Base-by-base conservation (phyloP, 1,139 yeast genomes). In the Hansenula lynferdii region DNA sequence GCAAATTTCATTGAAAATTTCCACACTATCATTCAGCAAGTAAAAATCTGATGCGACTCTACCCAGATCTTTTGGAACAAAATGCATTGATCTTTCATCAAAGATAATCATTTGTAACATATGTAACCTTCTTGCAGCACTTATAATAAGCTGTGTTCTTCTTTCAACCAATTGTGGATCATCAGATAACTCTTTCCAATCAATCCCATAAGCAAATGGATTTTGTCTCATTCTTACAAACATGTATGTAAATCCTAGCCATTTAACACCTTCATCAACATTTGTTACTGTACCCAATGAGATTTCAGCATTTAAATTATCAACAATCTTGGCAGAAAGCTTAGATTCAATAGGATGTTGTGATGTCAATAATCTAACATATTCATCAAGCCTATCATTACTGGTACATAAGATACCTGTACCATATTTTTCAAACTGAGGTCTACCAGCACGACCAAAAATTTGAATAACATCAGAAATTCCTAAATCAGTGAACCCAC, bases 361-460 rank as follows among this genome's bases (percentile, higher is more conserved):
- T 47, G 94, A 96, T 0, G 96, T 82, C 23, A 94, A 75, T 26
- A 90, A 70, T 0, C 95, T 79, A 19, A 94, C 75, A 54, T 92
- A 94, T 53, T 87, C 96, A 50, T 89, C 95, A 21, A 94, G 63
- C 39, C 77, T 70, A 55, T 90, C 97, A 45, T 76, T 72, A 0
- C 95, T 73, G 0, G 98, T 92, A 58, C 94, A 80, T 38, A 94
- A 67, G 29, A 89, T 81, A 67, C 97, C 97, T 2, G 92, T 85
- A 69, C 98, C 99, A 56, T 75, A 83, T 42, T 77, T 77, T 53
- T 94, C 96, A 62, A 79, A 94, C 51, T 95, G 98, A 0, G 99
- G 99, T 65, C 99, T 80, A 64, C 99, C 99, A 29, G 98, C 98
- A 67, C 99, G 85, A 51, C 99, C 99, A 65, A 94, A 92, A 52